These are phyloP conservation scores for Hypoxylon trugodes DNA, from an alignment of 495 filamentous ascomycete species.

Conservation along the genomic window DNA sequence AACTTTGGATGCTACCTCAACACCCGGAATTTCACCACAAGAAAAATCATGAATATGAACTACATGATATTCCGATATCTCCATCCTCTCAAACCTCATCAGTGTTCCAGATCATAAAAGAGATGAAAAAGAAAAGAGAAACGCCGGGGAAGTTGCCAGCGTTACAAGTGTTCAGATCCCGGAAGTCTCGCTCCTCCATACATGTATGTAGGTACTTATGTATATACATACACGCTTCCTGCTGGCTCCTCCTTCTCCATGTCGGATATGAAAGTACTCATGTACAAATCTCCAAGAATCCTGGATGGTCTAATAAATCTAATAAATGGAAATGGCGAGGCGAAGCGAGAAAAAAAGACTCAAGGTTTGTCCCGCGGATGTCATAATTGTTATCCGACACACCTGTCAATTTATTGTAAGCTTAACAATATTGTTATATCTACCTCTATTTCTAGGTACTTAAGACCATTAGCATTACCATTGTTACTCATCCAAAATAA, in stretches of 20 bases:
- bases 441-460: background rate
- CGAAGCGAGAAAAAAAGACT: constrained; percentile 4
- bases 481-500: too few relatives aligned
- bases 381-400: background rate
- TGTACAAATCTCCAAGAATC: too few relatives aligned
- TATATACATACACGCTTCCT: too few relatives aligned
- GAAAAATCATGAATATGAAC: too few relatives aligned
- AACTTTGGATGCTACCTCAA: constrained; percentile 7
- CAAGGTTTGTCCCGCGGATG: constrained; percentile 31
- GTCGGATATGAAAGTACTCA: too few relatives aligned
- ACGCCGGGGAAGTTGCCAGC: constrained; percentile 1
- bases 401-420: background rate
- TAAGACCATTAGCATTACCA: too few relatives aligned
- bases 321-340: background rate
- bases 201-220: constrained; percentile 1
- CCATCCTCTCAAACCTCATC: too few relatives aligned
- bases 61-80: too few relatives aligned
- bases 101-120: background rate
- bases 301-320: constrained; percentile 23
- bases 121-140: background rate
- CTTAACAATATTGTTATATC: too few relatives aligned
- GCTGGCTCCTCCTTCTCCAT: too few relatives aligned
- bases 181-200: constrained; percentile 5
- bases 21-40: background rate
- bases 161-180: constrained; percentile 9